Percentiles rank a stretch among this genome's conserved stretches.
These are phyloP conservation scores for Thecaphora thlaspeos DNA, from an alignment of 1,284 basidiomycete species.

Conservation along the genomic window DNA sequence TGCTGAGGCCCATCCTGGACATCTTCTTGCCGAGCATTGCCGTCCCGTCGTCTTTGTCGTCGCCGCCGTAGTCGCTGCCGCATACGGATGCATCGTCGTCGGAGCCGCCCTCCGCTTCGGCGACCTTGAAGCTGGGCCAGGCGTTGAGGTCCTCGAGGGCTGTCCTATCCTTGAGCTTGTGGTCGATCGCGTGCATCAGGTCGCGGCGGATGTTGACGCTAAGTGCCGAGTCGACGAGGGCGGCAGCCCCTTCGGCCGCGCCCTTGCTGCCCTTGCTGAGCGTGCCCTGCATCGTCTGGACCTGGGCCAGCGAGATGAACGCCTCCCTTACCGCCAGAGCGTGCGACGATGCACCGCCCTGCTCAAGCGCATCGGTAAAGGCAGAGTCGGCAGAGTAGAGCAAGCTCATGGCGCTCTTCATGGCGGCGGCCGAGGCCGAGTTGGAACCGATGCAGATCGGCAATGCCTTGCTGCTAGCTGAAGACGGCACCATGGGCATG, in stretches of 20 bases:
- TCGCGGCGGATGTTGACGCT: slow-evolving; percentile 35
- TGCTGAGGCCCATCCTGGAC: not conserved
- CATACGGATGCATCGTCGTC: no score
- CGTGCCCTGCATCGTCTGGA: slow-evolving; percentile 30
- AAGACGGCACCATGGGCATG: slow-evolving; percentile 39
- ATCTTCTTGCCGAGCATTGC: not conserved
- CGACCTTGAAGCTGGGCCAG: slow-evolving; percentile 11
- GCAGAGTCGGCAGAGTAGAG: slow-evolving; percentile 25
- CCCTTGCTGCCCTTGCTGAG: slow-evolving; percentile 29
- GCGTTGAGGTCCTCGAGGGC: slow-evolving; percentile 8
- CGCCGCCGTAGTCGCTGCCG: no score
- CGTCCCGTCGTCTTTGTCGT: not conserved
- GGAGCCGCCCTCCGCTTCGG: no score
- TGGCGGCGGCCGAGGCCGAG: slow-evolving; percentile 28
- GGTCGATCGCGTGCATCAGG: slow-evolving; percentile 30
- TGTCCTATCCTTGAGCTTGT: slow-evolving; percentile 13
- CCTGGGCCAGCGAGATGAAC: slow-evolving; percentile 28
- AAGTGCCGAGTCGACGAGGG: slow-evolving; percentile 25
- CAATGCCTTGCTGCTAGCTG: slow-evolving; percentile 24
- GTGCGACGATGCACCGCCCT: slow-evolving; percentile 21
- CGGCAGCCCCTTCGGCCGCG: slow-evolving; percentile 30
- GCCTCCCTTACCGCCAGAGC: slow-evolving; percentile 30
- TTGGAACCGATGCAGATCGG: slow-evolving; percentile 8
- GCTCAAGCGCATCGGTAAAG: slow-evolving; percentile 29
- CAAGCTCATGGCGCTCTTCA: slow-evolving; percentile 24